Conservation (phyloP, 768 basidiomycete species). For the Solioccasus polychromus region DNA sequence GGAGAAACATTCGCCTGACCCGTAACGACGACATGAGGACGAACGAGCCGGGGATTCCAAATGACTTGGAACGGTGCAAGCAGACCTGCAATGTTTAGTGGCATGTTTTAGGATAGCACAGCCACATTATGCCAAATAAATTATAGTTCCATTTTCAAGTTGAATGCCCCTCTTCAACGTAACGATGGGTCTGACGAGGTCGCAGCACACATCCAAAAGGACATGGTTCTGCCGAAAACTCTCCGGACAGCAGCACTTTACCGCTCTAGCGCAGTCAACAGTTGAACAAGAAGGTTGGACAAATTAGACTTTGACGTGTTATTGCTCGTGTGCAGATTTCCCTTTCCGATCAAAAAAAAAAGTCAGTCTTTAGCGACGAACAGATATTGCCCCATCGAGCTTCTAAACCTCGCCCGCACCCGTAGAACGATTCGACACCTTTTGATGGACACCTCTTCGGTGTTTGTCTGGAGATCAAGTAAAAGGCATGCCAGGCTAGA, state of each 20-base stretch:
- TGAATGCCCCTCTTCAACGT: too few relatives aligned
- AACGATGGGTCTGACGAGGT: too few relatives aligned
- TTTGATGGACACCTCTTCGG: constrained; percentile 29
- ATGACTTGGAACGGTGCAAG: constrained; percentile 70
- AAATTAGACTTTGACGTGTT: too few relatives aligned
- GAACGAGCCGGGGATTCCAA: constrained; percentile 59
- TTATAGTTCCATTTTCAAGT: too few relatives aligned
- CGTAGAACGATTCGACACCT: constrained; percentile 37
- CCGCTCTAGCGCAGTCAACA: too few relatives aligned
- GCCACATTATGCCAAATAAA: constrained; percentile 1
- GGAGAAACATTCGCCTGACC: constrained; percentile 40
- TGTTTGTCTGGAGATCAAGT: constrained; percentile 31
- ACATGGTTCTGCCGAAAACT: too few relatives aligned
- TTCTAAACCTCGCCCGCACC: constrained; percentile 36
- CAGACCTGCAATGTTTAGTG: constrained; percentile 69
- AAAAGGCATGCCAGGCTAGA: constrained; percentile 34
- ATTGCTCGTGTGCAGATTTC: too few relatives aligned
- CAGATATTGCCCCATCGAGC: constrained; percentile 18
- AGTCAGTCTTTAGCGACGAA: too few relatives aligned
- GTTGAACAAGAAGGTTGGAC: too few relatives aligned
- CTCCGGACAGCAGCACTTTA: too few relatives aligned
- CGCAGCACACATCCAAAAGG: too few relatives aligned
- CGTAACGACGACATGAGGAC: constrained; percentile 65
- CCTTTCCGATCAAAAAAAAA: too few relatives aligned
- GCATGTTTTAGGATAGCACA: constrained; percentile 49